Conservation (phyloP, 2,329 filamentous ascomycete genomes). For the Phyllosticta citrichinensis region DNA sequence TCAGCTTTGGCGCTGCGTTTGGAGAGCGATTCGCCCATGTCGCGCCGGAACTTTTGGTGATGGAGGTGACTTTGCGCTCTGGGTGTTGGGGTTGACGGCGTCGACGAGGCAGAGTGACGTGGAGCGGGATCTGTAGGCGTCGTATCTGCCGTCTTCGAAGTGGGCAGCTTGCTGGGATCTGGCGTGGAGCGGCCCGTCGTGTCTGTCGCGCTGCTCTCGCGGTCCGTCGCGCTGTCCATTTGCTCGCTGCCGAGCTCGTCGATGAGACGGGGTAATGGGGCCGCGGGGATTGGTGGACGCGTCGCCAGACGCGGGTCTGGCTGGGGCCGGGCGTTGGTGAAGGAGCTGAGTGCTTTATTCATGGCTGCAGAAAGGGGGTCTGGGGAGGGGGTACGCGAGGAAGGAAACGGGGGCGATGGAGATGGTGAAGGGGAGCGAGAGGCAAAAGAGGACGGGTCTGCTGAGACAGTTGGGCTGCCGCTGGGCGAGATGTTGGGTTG, state of each 20-base stretch:
- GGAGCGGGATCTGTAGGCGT: not conserved
- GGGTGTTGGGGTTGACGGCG: not conserved
- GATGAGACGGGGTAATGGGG: not conserved
- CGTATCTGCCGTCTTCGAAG: not conserved
- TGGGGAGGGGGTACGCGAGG: not conserved
- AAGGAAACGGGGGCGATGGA: not conserved
- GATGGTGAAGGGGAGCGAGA: not conserved
- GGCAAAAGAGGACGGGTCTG: not conserved
- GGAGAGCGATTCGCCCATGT: not conserved
- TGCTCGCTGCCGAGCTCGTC: not conserved
- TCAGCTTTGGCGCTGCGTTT: not conserved
- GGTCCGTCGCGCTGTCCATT: not conserved
- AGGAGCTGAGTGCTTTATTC: not conserved
- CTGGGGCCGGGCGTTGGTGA: not conserved
- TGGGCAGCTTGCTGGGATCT: not conserved
- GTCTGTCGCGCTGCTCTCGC: not conserved
- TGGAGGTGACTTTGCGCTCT: not conserved
- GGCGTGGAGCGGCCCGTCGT: not conserved
- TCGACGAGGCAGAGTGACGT: not conserved
- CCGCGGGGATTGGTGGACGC: not conserved
- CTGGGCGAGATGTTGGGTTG: not conserved
- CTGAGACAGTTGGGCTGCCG: not conserved
- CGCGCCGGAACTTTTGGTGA: not conserved
- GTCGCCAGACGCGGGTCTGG: not conserved
- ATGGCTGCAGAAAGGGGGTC: conserved; percentile 1